A percentile compares a stretch with the other conserved stretches of the same genome.
Conservation (phyloP, 176 grass and related monocot species). For the Rhynchospora tenuis region DNA sequence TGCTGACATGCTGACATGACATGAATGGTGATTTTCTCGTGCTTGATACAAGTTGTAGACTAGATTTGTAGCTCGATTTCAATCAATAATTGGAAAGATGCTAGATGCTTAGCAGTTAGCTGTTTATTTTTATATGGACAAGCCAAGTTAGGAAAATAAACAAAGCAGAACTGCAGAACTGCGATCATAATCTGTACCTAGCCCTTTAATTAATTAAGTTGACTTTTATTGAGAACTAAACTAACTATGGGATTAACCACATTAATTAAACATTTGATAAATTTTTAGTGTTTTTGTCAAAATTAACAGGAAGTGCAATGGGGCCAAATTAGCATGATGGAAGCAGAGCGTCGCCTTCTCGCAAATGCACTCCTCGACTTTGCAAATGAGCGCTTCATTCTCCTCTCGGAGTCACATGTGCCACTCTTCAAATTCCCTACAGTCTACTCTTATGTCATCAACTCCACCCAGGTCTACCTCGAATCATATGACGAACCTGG, state of each 20-base stretch:
- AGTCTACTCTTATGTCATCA: slow-evolving; percentile 46
- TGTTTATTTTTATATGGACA: neutral
- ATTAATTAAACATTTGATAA: neutral
- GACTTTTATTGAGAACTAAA: neutral
- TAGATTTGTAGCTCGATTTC: no score
- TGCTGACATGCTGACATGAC: slow-evolving; percentile 2
- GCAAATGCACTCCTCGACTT: slow-evolving; percentile 54
- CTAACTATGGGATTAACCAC: neutral
- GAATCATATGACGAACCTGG: slow-evolving; percentile 47
- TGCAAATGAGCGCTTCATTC: slow-evolving; percentile 52
- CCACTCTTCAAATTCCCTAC: slow-evolving; percentile 55
- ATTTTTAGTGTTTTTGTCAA: neutral
- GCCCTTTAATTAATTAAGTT: neutral
- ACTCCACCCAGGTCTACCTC: slow-evolving; percentile 38
- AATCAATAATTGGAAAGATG: slow-evolving; percentile 1
- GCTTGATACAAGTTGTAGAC: neutral
- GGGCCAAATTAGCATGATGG: slow-evolving; percentile 61
- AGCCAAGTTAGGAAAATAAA: neutral
- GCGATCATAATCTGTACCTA: neutral
- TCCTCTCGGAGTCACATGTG: slow-evolving; percentile 52
- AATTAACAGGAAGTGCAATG: slow-evolving; percentile 58
- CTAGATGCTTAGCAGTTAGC: neutral
- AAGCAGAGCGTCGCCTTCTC: slow-evolving; percentile 55
- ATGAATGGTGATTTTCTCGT: neutral
- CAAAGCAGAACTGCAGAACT: neutral